Base-by-base conservation (phyloP, 2,329 filamentous ascomycete species). In the Pseudocercospora fuligena region DNA sequence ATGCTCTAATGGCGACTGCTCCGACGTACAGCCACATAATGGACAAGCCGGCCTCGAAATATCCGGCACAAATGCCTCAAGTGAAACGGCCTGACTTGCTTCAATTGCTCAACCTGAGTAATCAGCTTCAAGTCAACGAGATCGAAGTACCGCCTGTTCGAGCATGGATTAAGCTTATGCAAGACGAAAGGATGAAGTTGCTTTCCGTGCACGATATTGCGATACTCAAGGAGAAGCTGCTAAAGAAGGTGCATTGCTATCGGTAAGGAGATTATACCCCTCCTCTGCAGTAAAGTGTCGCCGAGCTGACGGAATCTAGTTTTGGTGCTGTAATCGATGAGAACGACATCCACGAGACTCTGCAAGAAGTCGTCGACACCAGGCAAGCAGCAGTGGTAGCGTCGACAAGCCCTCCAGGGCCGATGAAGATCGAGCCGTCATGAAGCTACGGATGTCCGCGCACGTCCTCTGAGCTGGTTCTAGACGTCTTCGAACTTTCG, bases 101-200 rank as follows among this genome's bases (percentile, higher is more conserved):
- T 11, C 53, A 63, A 25, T 43, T 72, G 29, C 58, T 72, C 23
- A 67, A 70, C 47, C 59, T 72, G 19, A 70, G 66, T 19, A 63
- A 61, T 5, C 64, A 63, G n/a, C 56, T 72, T 14, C 61, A 71
- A 27, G 64, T 68, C 49, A 56, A 51, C 12, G 70, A 72, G n/a
- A 47, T 60, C 12, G 70, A 72, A 53, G 49, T 72, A 9, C 70
- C 70, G 14, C 70, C 70, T 31, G 69, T 72, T 1, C 67, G 69
- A 47, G 70, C 70, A 11, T 72, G 70, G 70, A 65, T 70, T 19
- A 68, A 66, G 46, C 53, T 72, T 5, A 70, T 72, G 69, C 67
- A 67, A 40, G 67, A 72, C 54, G 27, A 51, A n/a, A 49, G 70
- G 12, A 64, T 65, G 9, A 60, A 57, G 23, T 31, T 54, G 8